A percentile compares a stretch with the other conserved stretches of the same genome.
These are phyloP conservation scores for Nothopassalora personata DNA, from an alignment of 2,329 filamentous ascomycete genomes.

Conservation along the genomic window DNA sequence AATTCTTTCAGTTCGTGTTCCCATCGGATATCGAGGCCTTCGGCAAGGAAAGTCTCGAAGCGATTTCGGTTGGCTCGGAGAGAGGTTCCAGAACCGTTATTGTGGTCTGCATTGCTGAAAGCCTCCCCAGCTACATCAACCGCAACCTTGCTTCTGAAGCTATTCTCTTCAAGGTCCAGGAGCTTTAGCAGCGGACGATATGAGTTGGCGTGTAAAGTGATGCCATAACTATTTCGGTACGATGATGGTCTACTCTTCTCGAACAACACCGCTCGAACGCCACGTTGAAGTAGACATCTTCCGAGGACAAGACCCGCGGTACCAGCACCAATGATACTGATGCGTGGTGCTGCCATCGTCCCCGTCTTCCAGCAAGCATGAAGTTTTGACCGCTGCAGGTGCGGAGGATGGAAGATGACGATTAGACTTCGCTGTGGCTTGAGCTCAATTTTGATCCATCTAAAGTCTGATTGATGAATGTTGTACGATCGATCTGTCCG, in stretches of 20 bases:
- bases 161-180: constrained; percentile 30
- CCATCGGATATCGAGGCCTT: constrained; percentile 36
- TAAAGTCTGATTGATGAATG: not conserved
- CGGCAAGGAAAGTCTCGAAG: constrained; percentile 33
- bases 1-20: constrained; percentile 20
- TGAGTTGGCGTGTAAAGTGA: constrained; percentile 34
- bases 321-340: constrained; percentile 43
- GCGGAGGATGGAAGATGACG: not conserved
- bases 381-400: constrained; percentile 26
- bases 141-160: constrained; percentile 31
- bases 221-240: constrained; percentile 35
- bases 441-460: not conserved
- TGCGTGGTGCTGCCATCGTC: constrained; percentile 13
- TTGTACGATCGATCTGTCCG: not conserved
- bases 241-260: constrained; percentile 28
- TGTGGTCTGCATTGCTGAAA: constrained; percentile 18
- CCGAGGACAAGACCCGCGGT: constrained; percentile 41
- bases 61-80: constrained; percentile 36
- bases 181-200: constrained; percentile 33
- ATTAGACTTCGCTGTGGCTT: not conserved
- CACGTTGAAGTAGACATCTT: constrained; percentile 31
- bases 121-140: constrained; percentile 30
- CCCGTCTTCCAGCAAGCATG: not conserved
- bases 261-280: constrained; percentile 33
- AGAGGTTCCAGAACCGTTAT: constrained; percentile 3